A percentile compares a stretch with the other conserved stretches of the same genome.
Evolutionary conservation across 2,329 filamentous ascomycete species (phyloP).

Genomic region (Calonectria pseudoreteaudii): DNA sequence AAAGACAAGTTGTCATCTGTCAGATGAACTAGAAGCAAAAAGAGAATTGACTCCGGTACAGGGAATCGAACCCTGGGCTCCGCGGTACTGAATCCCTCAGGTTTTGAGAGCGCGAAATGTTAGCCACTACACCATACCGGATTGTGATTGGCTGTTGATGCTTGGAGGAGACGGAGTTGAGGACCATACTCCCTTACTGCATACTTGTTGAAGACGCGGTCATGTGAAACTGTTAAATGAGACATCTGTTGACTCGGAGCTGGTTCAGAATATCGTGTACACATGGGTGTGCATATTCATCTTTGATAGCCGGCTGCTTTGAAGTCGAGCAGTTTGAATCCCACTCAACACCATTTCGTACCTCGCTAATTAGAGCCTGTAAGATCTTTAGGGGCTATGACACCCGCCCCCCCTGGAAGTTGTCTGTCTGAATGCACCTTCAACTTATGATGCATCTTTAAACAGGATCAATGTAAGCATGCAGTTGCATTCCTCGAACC

Average conservation of each 20-base stretch:
- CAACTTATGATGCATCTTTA: neutral
- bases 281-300: neutral
- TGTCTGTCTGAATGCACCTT: neutral
- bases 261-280: neutral
- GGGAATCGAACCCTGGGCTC: constrained; percentile 31
- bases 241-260: neutral
- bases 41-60: constrained; percentile 25
- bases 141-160: constrained; percentile 25
- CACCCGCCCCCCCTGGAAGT: neutral
- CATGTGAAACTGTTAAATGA: neutral
- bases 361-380: neutral
- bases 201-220: neutral
- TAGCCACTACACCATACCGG: constrained; percentile 51
- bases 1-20: neutral
- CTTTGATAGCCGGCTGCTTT: neutral
- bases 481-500: neutral
- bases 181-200: neutral
- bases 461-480: neutral
- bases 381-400: neutral
- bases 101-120: constrained; percentile 49
- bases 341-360: too few relatives aligned
- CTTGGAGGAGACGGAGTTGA: neutral
- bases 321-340: too few relatives aligned
- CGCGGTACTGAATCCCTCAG: constrained; percentile 32
- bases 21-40: neutral